These are phyloP conservation scores for Cutaneotrichosporon cutaneum DNA, from an alignment of 1,284 basidiomycete species.

Conservation along the genomic window DNA sequence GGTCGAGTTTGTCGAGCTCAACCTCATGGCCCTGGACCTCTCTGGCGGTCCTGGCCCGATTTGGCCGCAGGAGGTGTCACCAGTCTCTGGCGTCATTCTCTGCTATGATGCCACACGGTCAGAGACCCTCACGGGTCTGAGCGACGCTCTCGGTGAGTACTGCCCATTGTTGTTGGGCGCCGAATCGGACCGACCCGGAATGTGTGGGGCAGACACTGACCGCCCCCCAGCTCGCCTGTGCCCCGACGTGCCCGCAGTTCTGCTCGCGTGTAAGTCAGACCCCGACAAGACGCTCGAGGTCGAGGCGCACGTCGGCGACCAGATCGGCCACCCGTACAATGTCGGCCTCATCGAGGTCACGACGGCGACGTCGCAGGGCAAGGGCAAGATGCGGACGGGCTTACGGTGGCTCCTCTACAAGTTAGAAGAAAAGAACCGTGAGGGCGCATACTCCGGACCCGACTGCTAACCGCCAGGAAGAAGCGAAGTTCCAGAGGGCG, in stretches of 20 bases:
- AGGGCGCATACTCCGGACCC: constrained; percentile 17
- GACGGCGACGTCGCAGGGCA: constrained; percentile 39
- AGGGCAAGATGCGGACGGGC: constrained; percentile 51
- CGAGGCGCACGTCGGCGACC: constrained; percentile 45
- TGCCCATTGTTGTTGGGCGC: neutral
- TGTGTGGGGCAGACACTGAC: neutral
- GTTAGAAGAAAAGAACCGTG: constrained; percentile 43
- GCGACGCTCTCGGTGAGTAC: constrained; percentile 41
- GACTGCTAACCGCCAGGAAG: constrained; percentile 4
- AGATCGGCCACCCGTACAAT: constrained; percentile 48
- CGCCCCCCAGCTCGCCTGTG: constrained; percentile 28
- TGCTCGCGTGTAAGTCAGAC: constrained; percentile 53
- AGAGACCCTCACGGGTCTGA: constrained; percentile 37
- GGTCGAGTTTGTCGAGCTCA: constrained; percentile 49
- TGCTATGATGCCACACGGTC: constrained; percentile 49
- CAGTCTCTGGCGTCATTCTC: constrained; percentile 43
- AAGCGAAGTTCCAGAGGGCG: neutral
- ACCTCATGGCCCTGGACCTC: constrained; percentile 32
- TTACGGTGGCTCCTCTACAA: constrained; percentile 49
- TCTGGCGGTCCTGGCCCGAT: constrained; percentile 14
- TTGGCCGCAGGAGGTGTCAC: constrained; percentile 37
- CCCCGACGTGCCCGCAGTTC: constrained; percentile 37
- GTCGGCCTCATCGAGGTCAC: constrained; percentile 52
- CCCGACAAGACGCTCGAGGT: constrained; percentile 37
- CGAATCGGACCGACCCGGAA: constrained; percentile 8